These are phyloP conservation scores for Dioscorea dumetorum DNA, from an alignment of 106 monocot genomes.

Conservation along the genomic window DNA sequence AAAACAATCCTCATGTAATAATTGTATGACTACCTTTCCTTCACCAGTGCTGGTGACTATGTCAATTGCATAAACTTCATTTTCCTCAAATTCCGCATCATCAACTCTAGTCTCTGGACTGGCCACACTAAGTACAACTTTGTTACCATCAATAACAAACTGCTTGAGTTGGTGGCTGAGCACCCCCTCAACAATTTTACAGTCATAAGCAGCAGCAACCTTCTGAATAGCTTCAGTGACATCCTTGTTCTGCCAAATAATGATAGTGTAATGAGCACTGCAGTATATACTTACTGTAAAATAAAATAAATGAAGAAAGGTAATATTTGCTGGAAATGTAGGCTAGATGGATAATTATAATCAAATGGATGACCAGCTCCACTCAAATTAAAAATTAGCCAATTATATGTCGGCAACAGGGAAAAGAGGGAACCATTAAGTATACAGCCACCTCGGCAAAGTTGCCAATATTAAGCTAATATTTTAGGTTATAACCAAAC, in stretches of 20 bases:
- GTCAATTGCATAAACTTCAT: slow-evolving; percentile 95
- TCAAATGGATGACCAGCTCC: not conserved
- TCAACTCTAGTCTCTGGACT: slow-evolving; percentile 86
- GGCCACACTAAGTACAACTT: slow-evolving; percentile 75
- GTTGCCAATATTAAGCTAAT: not conserved
- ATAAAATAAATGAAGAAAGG: no score
- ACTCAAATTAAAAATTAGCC: not conserved
- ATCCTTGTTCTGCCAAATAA: slow-evolving; percentile 68
- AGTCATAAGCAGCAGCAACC: slow-evolving; percentile 97
- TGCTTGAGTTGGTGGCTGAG: slow-evolving; percentile 98
- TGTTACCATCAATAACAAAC: slow-evolving; percentile 98
- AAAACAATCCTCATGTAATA: not conserved
- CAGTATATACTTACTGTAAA: no score
- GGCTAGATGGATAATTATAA: no score
- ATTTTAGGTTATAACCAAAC: no score
- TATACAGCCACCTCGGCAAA: slow-evolving; percentile 21
- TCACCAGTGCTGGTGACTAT: slow-evolving; percentile 93
- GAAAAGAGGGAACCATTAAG: slow-evolving; percentile 28
- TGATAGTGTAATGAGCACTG: no score
- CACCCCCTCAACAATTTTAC: slow-evolving; percentile 96
- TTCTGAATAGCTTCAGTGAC: slow-evolving; percentile 96
- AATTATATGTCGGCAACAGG: slow-evolving; percentile 25
- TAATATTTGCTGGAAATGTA: no score
- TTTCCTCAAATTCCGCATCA: slow-evolving; percentile 98
- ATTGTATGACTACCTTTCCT: slow-evolving; percentile 51